Percentiles rank a stretch among this genome's conserved stretches.
Evolutionary conservation across 805 yeast genomes (phyloP).

Genomic region (Metschnikowia kunwiensis): DNA sequence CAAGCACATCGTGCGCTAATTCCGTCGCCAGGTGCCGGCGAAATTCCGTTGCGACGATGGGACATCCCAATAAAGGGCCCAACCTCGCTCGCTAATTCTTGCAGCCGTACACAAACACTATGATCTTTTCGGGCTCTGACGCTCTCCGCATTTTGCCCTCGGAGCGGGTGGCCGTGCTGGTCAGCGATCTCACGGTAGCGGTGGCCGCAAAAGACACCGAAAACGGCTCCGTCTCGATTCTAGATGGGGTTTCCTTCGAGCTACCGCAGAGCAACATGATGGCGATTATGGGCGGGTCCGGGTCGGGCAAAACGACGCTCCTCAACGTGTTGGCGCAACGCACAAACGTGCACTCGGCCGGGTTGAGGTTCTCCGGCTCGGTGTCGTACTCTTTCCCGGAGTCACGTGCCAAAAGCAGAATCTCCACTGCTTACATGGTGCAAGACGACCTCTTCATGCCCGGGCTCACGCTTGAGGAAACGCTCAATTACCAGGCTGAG

Average conservation of each 20-base stretch:
- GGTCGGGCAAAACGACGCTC: slow-evolving; percentile 82
- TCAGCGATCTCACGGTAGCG: slow-evolving; percentile 12
- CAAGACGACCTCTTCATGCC: slow-evolving; percentile 76
- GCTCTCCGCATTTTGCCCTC: slow-evolving; percentile 13
- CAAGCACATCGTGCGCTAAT: no score
- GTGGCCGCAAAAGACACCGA: slow-evolving; percentile 15
- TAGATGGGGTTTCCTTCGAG: slow-evolving; percentile 53
- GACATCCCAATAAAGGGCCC: not conserved
- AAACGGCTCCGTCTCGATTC: slow-evolving; percentile 18
- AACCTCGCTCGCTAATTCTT: not conserved
- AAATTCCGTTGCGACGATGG: slow-evolving; percentile 3
- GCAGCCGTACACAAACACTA: not conserved
- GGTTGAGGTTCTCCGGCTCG: slow-evolving; percentile 42
- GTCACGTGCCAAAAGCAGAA: slow-evolving; percentile 10
- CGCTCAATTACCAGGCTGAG: slow-evolving; percentile 67
- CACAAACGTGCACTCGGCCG: slow-evolving; percentile 38
- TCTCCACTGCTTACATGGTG: slow-evolving; percentile 58
- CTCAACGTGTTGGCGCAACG: slow-evolving; percentile 63
- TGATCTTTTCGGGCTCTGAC: slow-evolving; percentile 10
- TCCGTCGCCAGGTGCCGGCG: slow-evolving; percentile 7
- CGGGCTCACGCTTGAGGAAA: slow-evolving; percentile 69
- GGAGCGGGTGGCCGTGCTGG: slow-evolving; percentile 14
- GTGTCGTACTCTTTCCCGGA: slow-evolving; percentile 30
- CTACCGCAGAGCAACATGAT: slow-evolving; percentile 60
- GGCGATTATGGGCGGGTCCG: slow-evolving; percentile 86